These are phyloP conservation scores for Lipomyces mesembrius DNA, from an alignment of 805 yeast species.

Conservation along the genomic window DNA sequence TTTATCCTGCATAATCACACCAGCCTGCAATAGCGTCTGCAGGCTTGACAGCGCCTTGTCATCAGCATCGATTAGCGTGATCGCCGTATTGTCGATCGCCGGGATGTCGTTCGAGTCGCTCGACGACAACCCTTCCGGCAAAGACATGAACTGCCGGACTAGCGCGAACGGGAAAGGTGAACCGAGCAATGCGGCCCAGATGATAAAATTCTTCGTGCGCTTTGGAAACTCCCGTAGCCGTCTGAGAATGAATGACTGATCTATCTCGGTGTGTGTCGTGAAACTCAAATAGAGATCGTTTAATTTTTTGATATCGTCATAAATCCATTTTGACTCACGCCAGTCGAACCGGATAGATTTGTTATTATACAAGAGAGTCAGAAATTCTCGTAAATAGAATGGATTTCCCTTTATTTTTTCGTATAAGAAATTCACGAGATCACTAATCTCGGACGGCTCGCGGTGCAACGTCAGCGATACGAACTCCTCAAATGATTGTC, in stretches of 20 bases:
- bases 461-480: conserved; percentile 28
- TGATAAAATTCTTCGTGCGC: conserved; percentile 26
- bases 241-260: conserved; percentile 26
- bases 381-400: conserved; percentile 26
- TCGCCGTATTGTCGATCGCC: conserved; percentile 14
- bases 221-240: conserved; percentile 35
- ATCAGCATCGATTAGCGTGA: conserved; percentile 26
- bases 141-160: conserved; percentile 24
- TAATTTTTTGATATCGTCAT: conserved; percentile 16
- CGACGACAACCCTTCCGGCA: conserved; percentile 28
- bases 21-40: conserved; percentile 31
- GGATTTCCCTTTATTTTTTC: conserved; percentile 31
- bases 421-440: conserved; percentile 19
- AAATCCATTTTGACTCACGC: conserved; percentile 26
- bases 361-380: conserved; percentile 17
- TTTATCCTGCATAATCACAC: conserved; percentile 16
- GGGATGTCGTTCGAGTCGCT: conserved; percentile 27
- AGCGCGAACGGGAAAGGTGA: conserved; percentile 32
- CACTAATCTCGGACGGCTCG: conserved; percentile 15
- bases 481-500: conserved; percentile 17
- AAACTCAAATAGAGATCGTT: conserved; percentile 15
- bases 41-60: conserved; percentile 35
- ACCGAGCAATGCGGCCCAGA: conserved; percentile 36
- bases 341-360: conserved; percentile 24
- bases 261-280: conserved; percentile 23